These are phyloP conservation scores for Naganishia antarctica DNA, from an alignment of 768 basidiomycete species.

Conservation along the genomic window DNA sequence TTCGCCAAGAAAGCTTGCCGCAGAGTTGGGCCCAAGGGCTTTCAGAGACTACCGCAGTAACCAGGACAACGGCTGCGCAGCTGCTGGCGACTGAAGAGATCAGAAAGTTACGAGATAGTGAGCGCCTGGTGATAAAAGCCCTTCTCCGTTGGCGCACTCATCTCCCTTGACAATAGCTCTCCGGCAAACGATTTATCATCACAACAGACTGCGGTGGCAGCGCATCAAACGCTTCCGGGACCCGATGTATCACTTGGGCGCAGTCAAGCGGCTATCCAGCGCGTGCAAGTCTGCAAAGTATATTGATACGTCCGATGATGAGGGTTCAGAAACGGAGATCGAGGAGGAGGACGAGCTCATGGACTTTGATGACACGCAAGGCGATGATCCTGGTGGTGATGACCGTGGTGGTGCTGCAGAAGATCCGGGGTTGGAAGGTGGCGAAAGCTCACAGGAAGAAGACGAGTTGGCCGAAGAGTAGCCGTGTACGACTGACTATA, in stretches of 20 bases:
- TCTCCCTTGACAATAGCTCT: not conserved
- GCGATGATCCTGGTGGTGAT: too few relatives aligned
- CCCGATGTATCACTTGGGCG: not conserved
- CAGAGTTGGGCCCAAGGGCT: not conserved
- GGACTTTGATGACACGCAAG: constrained; percentile 59
- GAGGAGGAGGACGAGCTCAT: constrained; percentile 1
- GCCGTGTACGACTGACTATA: too few relatives aligned
- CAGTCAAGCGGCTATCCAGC: not conserved
- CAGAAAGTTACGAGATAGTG: not conserved
- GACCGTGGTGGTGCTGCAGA: too few relatives aligned
- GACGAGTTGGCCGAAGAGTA: too few relatives aligned
- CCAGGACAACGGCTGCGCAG: not conserved
- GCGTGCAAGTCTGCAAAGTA: not conserved
- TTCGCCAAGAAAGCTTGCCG: not conserved
- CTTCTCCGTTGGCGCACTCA: not conserved
- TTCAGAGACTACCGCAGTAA: not conserved
- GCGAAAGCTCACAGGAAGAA: too few relatives aligned
- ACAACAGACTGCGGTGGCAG: not conserved
- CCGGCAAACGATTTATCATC: not conserved
- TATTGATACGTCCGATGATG: not conserved
- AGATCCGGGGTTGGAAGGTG: too few relatives aligned
- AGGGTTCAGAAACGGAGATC: not conserved
- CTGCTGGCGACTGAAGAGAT: not conserved
- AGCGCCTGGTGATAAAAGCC: not conserved
- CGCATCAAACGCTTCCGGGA: constrained; percentile 6